phyloP scores from a whole-genome alignment of 768 basidiomycete species.

The Tubosaeta sp. region DNA sequence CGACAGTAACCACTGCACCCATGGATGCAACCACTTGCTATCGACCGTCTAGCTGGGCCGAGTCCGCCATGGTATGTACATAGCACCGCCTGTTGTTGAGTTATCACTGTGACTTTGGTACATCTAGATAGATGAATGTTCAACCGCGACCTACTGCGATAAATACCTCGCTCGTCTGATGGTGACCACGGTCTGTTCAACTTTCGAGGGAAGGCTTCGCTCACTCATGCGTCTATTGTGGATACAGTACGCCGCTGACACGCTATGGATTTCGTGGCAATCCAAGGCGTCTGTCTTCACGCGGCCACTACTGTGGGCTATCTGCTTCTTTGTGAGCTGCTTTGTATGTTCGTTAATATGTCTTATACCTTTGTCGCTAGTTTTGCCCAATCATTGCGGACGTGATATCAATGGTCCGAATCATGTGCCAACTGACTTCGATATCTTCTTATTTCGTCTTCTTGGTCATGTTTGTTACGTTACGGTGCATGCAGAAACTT shows the following conservation, averaged over 20 bases:
- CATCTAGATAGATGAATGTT: conserved; percentile 7
- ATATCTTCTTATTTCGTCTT: conserved; percentile 13
- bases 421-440: conserved; percentile 11
- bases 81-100: not conserved
- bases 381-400: conserved; percentile 21
- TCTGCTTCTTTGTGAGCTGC: conserved; percentile 21
- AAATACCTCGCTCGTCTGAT: conserved; percentile 4
- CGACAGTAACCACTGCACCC: not conserved
- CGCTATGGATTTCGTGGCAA: conserved; percentile 5
- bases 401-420: conserved; percentile 15
- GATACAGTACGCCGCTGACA: not conserved
- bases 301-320: conserved; percentile 10
- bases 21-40: conserved; percentile 8
- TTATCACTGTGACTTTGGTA: not conserved
- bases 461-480: conserved; percentile 4
- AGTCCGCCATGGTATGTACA: conserved; percentile 9
- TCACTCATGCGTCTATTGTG: not conserved
- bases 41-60: conserved; percentile 1
- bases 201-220: not conserved
- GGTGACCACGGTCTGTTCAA: conserved; percentile 1
- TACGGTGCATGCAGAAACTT: conserved; percentile 1
- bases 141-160: not conserved
- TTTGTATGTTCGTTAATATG: not conserved
- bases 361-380: conserved; percentile 5
- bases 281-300: not conserved